Evolutionary conservation across 2,329 filamentous ascomycete genomes (phyloP).

Genomic region (Davidsoniella neocaledoniae): DNA sequence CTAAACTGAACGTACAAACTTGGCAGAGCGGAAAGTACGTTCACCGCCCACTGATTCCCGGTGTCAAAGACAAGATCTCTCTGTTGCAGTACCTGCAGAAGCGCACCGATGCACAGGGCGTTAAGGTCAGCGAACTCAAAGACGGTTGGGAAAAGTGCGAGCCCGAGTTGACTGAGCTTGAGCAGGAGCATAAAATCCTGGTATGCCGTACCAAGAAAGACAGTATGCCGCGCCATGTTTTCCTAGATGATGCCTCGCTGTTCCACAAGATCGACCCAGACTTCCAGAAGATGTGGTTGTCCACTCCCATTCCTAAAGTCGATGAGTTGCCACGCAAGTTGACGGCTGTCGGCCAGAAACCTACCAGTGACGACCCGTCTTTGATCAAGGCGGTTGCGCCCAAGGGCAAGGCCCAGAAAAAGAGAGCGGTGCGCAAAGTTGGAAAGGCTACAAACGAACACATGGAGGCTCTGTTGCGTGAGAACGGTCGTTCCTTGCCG

Average conservation of each 20-base stretch:
- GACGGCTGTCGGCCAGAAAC: constrained; percentile 61
- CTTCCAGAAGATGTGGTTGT: constrained; percentile 71
- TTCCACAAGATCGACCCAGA: constrained; percentile 62
- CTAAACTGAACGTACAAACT: constrained; percentile 45
- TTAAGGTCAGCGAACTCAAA: constrained; percentile 79
- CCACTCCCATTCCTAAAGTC: constrained; percentile 56
- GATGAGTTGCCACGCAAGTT: constrained; percentile 66
- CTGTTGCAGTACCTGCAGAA: constrained; percentile 67
- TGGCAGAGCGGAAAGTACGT: constrained; percentile 58
- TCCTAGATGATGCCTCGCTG: constrained; percentile 71
- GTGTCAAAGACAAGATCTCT: constrained; percentile 61
- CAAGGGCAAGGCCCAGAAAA: constrained; percentile 58
- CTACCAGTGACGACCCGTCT: constrained; percentile 63
- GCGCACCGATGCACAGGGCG: constrained; percentile 63
- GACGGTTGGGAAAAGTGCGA: constrained; percentile 88
- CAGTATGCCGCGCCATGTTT: constrained; percentile 68
- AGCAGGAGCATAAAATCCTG: constrained; percentile 61
- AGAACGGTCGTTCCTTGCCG: constrained; percentile 33
- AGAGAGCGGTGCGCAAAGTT: constrained; percentile 44
- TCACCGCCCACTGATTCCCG: constrained; percentile 65
- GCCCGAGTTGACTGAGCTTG: constrained; percentile 59
- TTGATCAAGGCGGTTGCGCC: constrained; percentile 25
- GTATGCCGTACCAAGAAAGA: constrained; percentile 90
- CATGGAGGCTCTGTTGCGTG: constrained; percentile 67
- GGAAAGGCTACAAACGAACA: constrained; percentile 79